Base-by-base conservation (phyloP, 1,139 yeast genomes). In the Candida gigantensis region DNA sequence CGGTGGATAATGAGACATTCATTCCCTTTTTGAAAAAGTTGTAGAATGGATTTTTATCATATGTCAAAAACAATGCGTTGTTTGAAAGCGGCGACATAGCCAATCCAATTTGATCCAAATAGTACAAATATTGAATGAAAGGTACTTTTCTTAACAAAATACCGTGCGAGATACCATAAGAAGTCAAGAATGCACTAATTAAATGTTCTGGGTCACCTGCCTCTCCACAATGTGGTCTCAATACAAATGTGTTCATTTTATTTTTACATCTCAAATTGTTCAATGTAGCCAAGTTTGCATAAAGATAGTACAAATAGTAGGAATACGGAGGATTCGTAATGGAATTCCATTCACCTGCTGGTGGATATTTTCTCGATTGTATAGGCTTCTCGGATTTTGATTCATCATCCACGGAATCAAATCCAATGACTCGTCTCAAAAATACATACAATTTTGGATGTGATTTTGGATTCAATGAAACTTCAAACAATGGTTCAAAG, bases 31-130 rank as follows among this genome's bases (percentile, higher is more conserved):
- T 84, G 73, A 90, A 92, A 59, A 88, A 94, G 47, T 79, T 73
- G 50, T 84, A 82, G 72, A 92, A 89, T 18, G 98, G 98, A 57
- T 30, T 96, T 78, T 92, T 92, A 56, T 92, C 98, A 56, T 92
- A 94, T 1, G 96, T 87, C 62, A 94, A 73, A 58, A 94, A 94
- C 55, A 94, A 72, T 0, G 98, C 98, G 60, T 94, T 94, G 67
- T 94, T 94, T 10, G 96, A 87, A 49, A 94, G 69, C 32, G 99
- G 99, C 5, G 97, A 89, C 98, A 94, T 92, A n/a, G 98, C 98
- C 59, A 94, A 76, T 19, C 96, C 97, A 54, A 94, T 81, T 61
- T 92, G 98, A 55, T 92, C 96, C 58, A 94, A 68, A 56, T 87
- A 94, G 66, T 82, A 94, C 47, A 94, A 67, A 58, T 92, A 94